Evolutionary conservation across 1,139 yeast species (phyloP).

Genomic region (Scheffersomyces lignicola): DNA sequence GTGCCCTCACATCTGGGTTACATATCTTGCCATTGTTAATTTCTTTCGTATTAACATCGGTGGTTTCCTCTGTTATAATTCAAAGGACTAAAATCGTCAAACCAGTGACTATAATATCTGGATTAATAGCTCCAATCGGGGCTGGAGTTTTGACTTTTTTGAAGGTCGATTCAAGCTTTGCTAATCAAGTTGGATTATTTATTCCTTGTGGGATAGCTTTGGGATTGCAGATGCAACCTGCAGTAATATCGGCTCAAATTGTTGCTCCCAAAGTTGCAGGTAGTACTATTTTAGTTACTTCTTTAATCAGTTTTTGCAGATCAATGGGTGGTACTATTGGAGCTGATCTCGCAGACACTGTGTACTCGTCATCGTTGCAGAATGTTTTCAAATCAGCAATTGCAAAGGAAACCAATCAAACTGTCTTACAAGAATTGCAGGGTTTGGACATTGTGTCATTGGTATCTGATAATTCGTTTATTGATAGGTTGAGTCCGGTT

Average conservation of each 20-base stretch:
- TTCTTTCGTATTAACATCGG: constrained; percentile 32
- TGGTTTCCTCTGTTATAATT: constrained; percentile 28
- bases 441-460: constrained; percentile 16
- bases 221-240: constrained; percentile 32
- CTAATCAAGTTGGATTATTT: constrained; percentile 34
- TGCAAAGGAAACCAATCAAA: constrained; percentile 15
- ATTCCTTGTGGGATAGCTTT: constrained; percentile 31
- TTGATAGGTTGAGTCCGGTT: constrained; percentile 22
- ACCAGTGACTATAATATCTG: constrained; percentile 27
- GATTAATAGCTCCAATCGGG: constrained; percentile 31
- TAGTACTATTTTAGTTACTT: constrained; percentile 36
- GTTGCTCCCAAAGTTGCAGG: constrained; percentile 40
- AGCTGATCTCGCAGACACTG: constrained; percentile 34
- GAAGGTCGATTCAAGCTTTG: constrained; percentile 26
- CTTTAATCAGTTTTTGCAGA: constrained; percentile 31
- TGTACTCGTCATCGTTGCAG: constrained; percentile 30
- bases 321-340: constrained; percentile 32
- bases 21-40: constrained; percentile 38
- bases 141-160: constrained; percentile 33
- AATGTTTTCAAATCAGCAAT: constrained; percentile 19
- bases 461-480: constrained; percentile 17
- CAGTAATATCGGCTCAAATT: constrained; percentile 30
- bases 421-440: constrained; percentile 20
- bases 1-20: constrained; percentile 41
- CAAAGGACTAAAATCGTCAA: constrained; percentile 32